A percentile compares a stretch with the other conserved stretches of the same genome.
These are phyloP conservation scores for Phytopythium ostracodes DNA, from an alignment of 352 stramenopile species.

Conservation along the genomic window DNA sequence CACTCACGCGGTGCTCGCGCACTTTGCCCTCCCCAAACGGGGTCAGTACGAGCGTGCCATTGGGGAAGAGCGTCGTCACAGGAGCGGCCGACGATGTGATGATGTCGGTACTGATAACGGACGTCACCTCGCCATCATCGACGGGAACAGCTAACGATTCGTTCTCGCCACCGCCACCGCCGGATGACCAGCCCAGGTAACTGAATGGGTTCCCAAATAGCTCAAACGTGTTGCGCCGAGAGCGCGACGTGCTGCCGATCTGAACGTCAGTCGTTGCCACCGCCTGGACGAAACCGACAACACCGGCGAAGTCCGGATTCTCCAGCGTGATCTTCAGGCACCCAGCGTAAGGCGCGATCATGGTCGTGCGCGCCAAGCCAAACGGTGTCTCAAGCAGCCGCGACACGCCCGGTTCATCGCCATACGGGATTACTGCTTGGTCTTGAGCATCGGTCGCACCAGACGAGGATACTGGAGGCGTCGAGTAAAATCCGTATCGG, in stretches of 20 bases:
- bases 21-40: conserved; percentile 68
- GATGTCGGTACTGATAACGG: conserved; percentile 7
- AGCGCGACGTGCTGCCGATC: conserved; percentile 9
- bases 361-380: conserved; percentile 41
- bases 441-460: neutral
- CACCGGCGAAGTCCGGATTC: conserved; percentile 36
- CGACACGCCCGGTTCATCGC: conserved; percentile 30
- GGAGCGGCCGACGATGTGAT: conserved; percentile 4
- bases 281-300: conserved; percentile 50
- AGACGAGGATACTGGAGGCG: conserved; percentile 6
- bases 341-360: conserved; percentile 45
- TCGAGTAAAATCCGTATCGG: conserved; percentile 39
- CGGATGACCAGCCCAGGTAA: conserved; percentile 49
- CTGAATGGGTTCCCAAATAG: conserved; percentile 66
- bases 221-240: conserved; percentile 64
- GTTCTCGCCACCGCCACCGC: conserved; percentile 12
- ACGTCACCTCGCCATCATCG: conserved; percentile 2
- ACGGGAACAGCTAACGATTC: conserved; percentile 5
- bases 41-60: conserved; percentile 47
- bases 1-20: conserved; percentile 29
- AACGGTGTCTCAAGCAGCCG: conserved; percentile 57
- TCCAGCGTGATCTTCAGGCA: conserved; percentile 43
- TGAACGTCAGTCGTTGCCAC: conserved; percentile 30
- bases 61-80: conserved; percentile 31
- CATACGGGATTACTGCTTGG: conserved; percentile 20